Conservation (phyloP, 2,329 filamentous ascomycete genomes). For the Cordyceps militaris region DNA sequence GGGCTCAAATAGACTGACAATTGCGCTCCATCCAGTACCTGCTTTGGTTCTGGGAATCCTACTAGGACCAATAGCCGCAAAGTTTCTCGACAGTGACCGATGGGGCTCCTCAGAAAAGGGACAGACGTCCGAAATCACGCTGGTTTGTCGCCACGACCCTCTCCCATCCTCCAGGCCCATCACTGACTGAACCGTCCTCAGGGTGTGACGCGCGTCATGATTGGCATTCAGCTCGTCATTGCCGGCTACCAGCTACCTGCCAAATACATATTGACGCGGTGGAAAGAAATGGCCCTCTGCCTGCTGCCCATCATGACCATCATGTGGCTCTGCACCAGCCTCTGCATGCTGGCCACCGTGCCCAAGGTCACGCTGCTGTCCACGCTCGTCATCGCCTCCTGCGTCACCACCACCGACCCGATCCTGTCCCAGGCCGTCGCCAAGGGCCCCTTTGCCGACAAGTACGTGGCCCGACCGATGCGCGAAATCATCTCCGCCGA, state of each 20-base stretch:
- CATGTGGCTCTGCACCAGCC: conserved; percentile 53
- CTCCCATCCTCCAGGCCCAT: background rate
- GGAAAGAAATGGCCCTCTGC: conserved; percentile 47
- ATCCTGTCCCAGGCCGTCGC: conserved; percentile 56
- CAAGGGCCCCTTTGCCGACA: conserved; percentile 50
- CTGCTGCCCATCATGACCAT: conserved; percentile 54
- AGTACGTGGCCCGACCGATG: conserved; percentile 49
- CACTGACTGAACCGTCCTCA: conserved; percentile 9
- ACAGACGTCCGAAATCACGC: conserved; percentile 31
- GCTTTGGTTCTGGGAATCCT: conserved; percentile 47
- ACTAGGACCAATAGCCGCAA: conserved; percentile 48
- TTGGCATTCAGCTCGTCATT: conserved; percentile 56
- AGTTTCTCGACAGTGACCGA: conserved; percentile 39
- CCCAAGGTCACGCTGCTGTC: conserved; percentile 47
- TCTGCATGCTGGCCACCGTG: conserved; percentile 47
- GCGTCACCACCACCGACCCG: conserved; percentile 55
- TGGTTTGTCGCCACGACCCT: conserved; percentile 22
- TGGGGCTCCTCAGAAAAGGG: conserved; percentile 30
- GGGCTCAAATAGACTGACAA: background rate
- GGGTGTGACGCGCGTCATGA: conserved; percentile 51
- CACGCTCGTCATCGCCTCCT: conserved; percentile 51
- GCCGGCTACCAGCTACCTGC: conserved; percentile 55
- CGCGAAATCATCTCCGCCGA: conserved; percentile 57
- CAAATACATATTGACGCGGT: conserved; percentile 42
- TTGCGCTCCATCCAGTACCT: conserved; percentile 36